Conservation (phyloP, 2,329 filamentous ascomycete species). For the Berkeleyomyces basicola region DNA sequence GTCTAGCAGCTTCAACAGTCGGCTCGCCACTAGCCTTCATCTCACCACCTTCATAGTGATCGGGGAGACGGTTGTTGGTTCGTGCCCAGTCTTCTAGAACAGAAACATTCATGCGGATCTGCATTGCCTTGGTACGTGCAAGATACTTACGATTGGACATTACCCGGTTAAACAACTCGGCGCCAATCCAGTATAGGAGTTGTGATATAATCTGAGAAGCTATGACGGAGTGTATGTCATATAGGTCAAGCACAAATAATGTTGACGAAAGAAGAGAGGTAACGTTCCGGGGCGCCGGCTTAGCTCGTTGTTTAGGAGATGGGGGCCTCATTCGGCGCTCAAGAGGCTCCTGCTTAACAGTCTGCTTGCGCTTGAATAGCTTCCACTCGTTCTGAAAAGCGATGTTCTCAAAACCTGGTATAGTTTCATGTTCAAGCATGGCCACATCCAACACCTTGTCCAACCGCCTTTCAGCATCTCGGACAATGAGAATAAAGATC, state of each 20-base stretch:
- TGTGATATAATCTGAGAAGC: conserved; percentile 82
- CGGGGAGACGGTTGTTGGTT: conserved; percentile 79
- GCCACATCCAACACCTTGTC: conserved; percentile 88
- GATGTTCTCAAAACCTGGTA: conserved; percentile 91
- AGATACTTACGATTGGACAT: conserved; percentile 94
- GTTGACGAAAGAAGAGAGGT: conserved; percentile 91
- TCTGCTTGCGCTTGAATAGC: conserved; percentile 79
- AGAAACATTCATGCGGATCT: conserved; percentile 98
- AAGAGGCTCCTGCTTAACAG: conserved; percentile 74
- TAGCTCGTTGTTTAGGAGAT: conserved; percentile 80
- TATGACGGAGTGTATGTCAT: conserved; percentile 96
- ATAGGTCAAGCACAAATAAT: conserved; percentile 92
- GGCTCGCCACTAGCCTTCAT: conserved; percentile 72
- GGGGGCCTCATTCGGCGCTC: conserved; percentile 87
- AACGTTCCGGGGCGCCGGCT: conserved; percentile 84
- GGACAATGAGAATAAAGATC: conserved; percentile 93
- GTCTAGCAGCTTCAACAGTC: conserved; percentile 66
- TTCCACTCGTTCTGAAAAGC: conserved; percentile 99
- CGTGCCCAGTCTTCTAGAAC: conserved; percentile 91
- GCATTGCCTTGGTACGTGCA: conserved; percentile 95
- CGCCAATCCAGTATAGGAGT: conserved; percentile 87
- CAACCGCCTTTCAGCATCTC: conserved; percentile 86
- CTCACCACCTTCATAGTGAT: conserved; percentile 88
- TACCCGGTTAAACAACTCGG: conserved; percentile 92
- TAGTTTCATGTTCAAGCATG: conserved; percentile 96